Evolutionary conservation across 2,329 filamentous ascomycete genomes (phyloP).

Genomic region (Fusarium liriodendri): DNA sequence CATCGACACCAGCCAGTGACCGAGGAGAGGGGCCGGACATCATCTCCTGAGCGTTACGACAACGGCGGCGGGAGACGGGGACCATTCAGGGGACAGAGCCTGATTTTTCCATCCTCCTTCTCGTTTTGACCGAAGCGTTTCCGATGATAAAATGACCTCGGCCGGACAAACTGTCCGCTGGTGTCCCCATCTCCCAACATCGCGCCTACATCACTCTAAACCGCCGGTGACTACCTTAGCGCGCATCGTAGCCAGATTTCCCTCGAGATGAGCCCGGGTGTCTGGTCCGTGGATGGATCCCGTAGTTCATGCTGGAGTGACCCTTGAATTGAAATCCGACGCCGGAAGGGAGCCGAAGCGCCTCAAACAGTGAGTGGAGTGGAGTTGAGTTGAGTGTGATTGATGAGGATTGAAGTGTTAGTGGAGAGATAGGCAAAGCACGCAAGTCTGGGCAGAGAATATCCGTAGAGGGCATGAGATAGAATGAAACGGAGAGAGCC

Average conservation of each 20-base stretch:
- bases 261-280: not conserved
- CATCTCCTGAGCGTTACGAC: constrained; percentile 1
- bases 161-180: constrained; percentile 19
- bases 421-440: not conserved
- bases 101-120: constrained; percentile 9
- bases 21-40: not conserved
- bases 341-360: not conserved
- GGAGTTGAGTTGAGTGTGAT: not conserved
- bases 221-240: constrained; percentile 20
- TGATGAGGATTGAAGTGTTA: not conserved
- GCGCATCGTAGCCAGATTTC: constrained; percentile 4
- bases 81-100: constrained; percentile 1
- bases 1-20: not conserved
- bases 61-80: constrained; percentile 4
- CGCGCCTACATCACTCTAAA: constrained; percentile 9
- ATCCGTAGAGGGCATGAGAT: not conserved
- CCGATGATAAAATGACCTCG: not conserved
- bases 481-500: not conserved
- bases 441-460: not conserved
- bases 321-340: not conserved
- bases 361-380: not conserved
- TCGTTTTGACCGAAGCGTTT: constrained; percentile 10
- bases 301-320: not conserved
- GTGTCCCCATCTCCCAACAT: constrained; percentile 11
- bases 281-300: not conserved